These are phyloP conservation scores for Penicillium atrosanguineum DNA, from an alignment of 495 filamentous ascomycete genomes.

Conservation along the genomic window DNA sequence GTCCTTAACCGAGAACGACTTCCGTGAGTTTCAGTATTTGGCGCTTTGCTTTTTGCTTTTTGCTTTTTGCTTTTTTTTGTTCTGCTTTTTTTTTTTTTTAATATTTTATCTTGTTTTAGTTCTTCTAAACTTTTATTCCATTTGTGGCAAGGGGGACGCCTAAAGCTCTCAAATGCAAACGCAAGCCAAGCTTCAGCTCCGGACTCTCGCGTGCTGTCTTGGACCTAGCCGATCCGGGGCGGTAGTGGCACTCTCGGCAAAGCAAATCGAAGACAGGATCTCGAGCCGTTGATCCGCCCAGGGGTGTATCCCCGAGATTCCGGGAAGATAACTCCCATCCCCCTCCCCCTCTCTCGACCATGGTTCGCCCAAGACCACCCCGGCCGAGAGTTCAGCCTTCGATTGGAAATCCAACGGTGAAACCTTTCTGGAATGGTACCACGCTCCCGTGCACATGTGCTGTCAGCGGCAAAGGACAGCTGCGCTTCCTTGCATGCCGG, in stretches of 20 bases:
- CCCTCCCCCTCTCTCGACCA: neutral
- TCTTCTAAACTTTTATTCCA: neutral
- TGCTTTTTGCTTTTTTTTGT: too few relatives aligned
- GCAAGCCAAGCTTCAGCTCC: neutral
- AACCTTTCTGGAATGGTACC: slow-evolving; percentile 21
- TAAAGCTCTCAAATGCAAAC: neutral
- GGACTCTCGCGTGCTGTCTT: neutral
- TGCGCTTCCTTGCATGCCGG: neutral
- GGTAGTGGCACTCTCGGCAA: slow-evolving; percentile 28
- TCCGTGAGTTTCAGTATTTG: too few relatives aligned
- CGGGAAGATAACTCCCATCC: neutral
- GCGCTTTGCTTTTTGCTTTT: too few relatives aligned
- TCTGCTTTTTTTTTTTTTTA: neutral
- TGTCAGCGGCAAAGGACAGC: neutral
- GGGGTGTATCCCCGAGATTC: slow-evolving; percentile 16
- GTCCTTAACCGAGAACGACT: neutral
- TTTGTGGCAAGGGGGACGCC: neutral
- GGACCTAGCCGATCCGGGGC: slow-evolving; percentile 25
- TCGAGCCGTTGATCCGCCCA: slow-evolving; percentile 37
- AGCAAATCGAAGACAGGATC: slow-evolving; percentile 23
- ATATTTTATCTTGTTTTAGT: neutral
- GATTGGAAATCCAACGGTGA: slow-evolving; percentile 9
- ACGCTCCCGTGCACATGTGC: slow-evolving; percentile 5
- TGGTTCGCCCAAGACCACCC: neutral
- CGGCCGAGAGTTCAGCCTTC: neutral